These are phyloP conservation scores for Pseudozyma tsukubaensis DNA, from an alignment of 1,284 basidiomycete genomes.

Conservation along the genomic window DNA sequence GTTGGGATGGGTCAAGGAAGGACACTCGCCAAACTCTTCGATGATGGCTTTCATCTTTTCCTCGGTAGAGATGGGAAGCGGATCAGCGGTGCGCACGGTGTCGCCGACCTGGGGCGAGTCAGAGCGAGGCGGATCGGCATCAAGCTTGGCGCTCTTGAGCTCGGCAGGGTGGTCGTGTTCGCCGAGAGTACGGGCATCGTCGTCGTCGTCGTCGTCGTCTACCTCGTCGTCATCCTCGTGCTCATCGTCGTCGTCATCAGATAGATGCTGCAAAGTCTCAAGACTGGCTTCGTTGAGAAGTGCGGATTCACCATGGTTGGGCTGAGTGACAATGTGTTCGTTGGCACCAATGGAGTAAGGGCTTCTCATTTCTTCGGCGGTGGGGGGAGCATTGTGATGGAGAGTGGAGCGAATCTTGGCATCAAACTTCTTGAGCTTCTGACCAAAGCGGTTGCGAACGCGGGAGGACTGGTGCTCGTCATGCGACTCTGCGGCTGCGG, in stretches of 20 bases:
- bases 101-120: conserved; percentile 29
- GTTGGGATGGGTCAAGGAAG: conserved; percentile 26
- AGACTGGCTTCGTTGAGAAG: conserved; percentile 45
- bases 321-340: conserved; percentile 29
- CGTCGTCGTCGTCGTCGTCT: conserved; percentile 11
- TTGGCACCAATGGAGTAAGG: conserved; percentile 41
- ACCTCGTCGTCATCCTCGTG: conserved; percentile 20
- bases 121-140: conserved; percentile 26
- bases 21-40: conserved; percentile 57
- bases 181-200: conserved; percentile 12
- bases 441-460: conserved; percentile 15
- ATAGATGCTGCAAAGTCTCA: conserved; percentile 35
- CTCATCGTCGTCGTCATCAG: conserved; percentile 30
- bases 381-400: conserved; percentile 35
- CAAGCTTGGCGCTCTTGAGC: conserved; percentile 6
- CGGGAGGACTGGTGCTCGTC: conserved; percentile 26
- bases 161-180: neutral
- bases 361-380: conserved; percentile 25
- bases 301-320: conserved; percentile 27
- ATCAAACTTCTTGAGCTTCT: conserved; percentile 38
- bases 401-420: conserved; percentile 30
- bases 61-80: conserved; percentile 25
- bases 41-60: conserved; percentile 53
- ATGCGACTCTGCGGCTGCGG: conserved; percentile 21
- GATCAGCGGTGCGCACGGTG: conserved; percentile 14